Conservation (phyloP, 1,284 basidiomycete species). For the Cerioporus squamosus region DNA sequence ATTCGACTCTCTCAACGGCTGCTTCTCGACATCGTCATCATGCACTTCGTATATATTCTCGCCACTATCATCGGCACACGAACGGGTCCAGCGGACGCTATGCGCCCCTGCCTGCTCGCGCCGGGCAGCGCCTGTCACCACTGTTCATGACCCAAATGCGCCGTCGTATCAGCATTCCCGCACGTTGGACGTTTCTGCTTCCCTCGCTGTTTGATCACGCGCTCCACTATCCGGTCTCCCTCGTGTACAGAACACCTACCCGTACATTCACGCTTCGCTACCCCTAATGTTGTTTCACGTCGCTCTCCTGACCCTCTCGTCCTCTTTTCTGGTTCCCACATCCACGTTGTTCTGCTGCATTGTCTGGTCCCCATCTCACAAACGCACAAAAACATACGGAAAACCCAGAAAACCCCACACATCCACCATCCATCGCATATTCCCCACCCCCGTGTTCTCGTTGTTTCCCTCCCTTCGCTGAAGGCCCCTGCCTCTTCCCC, state of each 20-base stretch:
- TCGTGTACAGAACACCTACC: slow-evolving; percentile 34
- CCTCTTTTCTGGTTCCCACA: slow-evolving; percentile 24
- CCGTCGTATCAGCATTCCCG: slow-evolving; percentile 27
- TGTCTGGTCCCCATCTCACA: slow-evolving; percentile 14
- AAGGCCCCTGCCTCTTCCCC: slow-evolving; percentile 12
- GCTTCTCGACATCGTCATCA: slow-evolving; percentile 31
- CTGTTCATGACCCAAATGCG: slow-evolving; percentile 14
- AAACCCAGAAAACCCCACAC: slow-evolving; percentile 45
- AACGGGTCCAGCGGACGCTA: slow-evolving; percentile 19
- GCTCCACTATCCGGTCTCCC: slow-evolving; percentile 23
- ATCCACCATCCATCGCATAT: slow-evolving; percentile 12
- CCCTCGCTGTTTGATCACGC: slow-evolving; percentile 28
- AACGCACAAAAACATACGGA: slow-evolving; percentile 53
- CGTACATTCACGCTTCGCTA: slow-evolving; percentile 34
- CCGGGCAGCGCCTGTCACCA: slow-evolving; percentile 22
- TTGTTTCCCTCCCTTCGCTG: slow-evolving; percentile 25
- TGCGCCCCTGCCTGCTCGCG: slow-evolving; percentile 17
- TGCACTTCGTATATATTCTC: slow-evolving; percentile 39
- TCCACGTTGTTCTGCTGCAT: slow-evolving; percentile 35
- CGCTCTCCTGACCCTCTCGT: slow-evolving; percentile 32
- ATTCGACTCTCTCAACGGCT: slow-evolving; percentile 24
- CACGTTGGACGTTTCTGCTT: slow-evolving; percentile 28
- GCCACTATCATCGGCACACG: slow-evolving; percentile 27
- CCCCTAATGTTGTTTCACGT: slow-evolving; percentile 37
- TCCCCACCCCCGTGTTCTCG: slow-evolving; percentile 3